Evolutionary conservation across 1,284 basidiomycete genomes (phyloP).

Genomic region (Malassezia equina): DNA sequence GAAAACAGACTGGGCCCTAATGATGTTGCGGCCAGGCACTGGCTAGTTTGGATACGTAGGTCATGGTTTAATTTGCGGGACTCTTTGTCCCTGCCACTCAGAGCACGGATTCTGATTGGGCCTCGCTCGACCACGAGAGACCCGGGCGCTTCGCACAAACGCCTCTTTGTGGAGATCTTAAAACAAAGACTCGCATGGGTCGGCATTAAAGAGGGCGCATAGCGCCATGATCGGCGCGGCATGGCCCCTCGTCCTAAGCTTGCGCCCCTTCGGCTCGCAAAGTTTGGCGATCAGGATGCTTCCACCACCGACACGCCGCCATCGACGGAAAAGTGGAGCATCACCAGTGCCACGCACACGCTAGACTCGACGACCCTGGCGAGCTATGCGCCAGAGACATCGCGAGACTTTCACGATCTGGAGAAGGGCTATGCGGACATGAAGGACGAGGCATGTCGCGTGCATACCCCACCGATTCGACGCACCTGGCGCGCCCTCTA

Average conservation of each 20-base stretch:
- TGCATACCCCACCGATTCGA: neutral
- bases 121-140: neutral
- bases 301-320: neutral
- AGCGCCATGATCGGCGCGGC: neutral
- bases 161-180: neutral
- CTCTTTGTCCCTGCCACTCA: neutral
- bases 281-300: neutral
- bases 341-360: neutral
- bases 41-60: neutral
- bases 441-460: neutral
- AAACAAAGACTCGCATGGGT: neutral
- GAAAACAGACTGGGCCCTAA: neutral
- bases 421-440: neutral
- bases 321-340: neutral
- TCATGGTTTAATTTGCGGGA: neutral
- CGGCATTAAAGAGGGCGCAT: neutral
- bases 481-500: conserved; percentile 30
- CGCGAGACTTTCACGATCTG: neutral
- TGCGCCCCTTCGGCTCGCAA: neutral
- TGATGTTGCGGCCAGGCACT: neutral
- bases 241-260: neutral
- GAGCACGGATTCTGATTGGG: neutral
- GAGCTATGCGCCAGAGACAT: neutral
- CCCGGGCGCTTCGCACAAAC: neutral
- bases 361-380: neutral